A percentile compares a stretch with the other conserved stretches of the same genome.
Conservation (phyloP, 1,284 basidiomycete genomes). For the Boletellus deceptivus region DNA sequence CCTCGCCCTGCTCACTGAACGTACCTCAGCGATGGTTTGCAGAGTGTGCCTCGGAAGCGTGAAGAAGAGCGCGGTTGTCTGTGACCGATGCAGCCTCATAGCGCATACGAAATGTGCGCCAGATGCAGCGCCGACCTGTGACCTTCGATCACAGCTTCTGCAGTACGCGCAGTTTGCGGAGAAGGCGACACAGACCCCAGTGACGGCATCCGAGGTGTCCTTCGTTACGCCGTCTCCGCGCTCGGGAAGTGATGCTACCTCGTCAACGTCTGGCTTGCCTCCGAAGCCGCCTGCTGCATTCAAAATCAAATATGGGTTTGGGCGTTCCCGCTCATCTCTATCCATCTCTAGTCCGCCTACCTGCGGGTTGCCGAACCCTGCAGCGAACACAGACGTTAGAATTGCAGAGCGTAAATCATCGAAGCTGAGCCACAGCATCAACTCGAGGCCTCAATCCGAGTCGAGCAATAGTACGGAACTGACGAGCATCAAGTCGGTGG, state of each 20-base stretch:
- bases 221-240: conserved; percentile 47
- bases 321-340: conserved; percentile 53
- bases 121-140: conserved; percentile 78
- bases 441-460: conserved; percentile 43
- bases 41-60: conserved; percentile 79
- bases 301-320: conserved; percentile 62
- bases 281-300: conserved; percentile 56
- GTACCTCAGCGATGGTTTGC: conserved; percentile 74
- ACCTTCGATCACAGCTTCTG: conserved; percentile 74
- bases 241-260: conserved; percentile 48
- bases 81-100: conserved; percentile 87
- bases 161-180: conserved; percentile 71
- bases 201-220: conserved; percentile 54
- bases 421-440: conserved; percentile 34
- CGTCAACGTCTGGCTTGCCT: conserved; percentile 32
- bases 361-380: conserved; percentile 29
- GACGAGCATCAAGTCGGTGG: conserved; percentile 46
- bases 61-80: conserved; percentile 86
- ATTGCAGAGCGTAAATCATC: conserved; percentile 30
- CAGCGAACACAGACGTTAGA: conserved; percentile 27
- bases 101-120: conserved; percentile 78
- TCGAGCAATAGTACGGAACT: conserved; percentile 49
- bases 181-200: conserved; percentile 41
- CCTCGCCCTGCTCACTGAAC: conserved; percentile 16
- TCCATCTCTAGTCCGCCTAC: conserved; percentile 23